Percentiles rank a stretch among this genome's conserved stretches.
Evolutionary conservation across 257 asterid genomes (phyloP).

Genomic region (Lantana camara): DNA sequence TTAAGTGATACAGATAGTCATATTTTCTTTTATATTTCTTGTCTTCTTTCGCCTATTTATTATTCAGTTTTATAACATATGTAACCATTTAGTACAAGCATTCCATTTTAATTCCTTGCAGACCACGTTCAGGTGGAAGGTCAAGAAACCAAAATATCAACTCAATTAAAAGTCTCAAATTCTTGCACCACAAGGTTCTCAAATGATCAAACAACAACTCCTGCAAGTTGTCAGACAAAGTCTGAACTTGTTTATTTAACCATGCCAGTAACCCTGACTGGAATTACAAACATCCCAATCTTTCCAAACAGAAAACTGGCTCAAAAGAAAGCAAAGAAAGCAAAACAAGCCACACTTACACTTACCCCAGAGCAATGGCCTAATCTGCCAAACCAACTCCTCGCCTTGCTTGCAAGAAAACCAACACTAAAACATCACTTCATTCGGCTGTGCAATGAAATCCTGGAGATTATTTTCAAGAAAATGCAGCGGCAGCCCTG

Average conservation of each 20-base stretch:
- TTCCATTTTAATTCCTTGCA: no score
- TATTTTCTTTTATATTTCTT: no score
- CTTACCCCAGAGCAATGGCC: background rate
- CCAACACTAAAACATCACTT: slow-evolving; percentile 19
- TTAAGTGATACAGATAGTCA: no score
- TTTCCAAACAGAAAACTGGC: slow-evolving; percentile 17
- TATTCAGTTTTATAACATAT: no score
- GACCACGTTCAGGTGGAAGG: background rate
- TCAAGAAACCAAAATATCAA: background rate
- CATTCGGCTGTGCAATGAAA: slow-evolving; percentile 32
- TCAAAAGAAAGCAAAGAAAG: background rate
- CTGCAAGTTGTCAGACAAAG: background rate
- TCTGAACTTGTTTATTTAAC: background rate
- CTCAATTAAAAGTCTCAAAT: background rate
- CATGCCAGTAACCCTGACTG: background rate
- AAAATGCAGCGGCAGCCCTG: slow-evolving; percentile 21
- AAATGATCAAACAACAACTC: background rate
- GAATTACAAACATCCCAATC: no score
- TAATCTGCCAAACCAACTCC: slow-evolving; percentile 5
- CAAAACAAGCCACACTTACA: background rate
- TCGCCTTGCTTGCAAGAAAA: slow-evolving; percentile 17
- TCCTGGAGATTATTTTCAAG: slow-evolving; percentile 35
- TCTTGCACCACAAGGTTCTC: background rate
- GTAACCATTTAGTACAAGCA: no score
- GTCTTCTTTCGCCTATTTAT: no score